These are phyloP conservation scores for Dactylellina parvicollis DNA, from an alignment of 2,329 filamentous ascomycete species.

Conservation along the genomic window DNA sequence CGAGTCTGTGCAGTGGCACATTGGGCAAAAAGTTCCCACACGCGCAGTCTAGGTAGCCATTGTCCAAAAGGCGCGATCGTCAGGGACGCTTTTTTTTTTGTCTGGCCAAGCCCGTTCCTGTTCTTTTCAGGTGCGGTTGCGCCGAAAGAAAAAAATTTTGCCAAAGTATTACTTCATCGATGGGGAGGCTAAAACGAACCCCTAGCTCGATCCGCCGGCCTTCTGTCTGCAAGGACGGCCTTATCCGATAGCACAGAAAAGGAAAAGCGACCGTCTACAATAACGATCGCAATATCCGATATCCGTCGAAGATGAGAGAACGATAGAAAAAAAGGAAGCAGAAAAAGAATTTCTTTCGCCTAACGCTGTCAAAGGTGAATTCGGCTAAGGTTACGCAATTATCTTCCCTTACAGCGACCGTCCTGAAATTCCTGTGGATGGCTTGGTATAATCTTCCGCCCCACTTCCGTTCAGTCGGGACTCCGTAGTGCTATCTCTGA, in stretches of 20 bases:
- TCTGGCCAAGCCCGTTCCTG: slow-evolving; percentile 17
- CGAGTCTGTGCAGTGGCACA: slow-evolving; percentile 18
- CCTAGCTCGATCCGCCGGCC: background rate
- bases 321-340: background rate
- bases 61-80: slow-evolving; percentile 17
- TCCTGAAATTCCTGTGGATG: slow-evolving; percentile 21
- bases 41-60: slow-evolving; percentile 32
- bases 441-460: slow-evolving; percentile 50
- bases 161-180: slow-evolving; percentile 38
- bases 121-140: slow-evolving; percentile 12
- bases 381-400: slow-evolving; percentile 54
- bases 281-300: background rate
- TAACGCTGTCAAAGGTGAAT: slow-evolving; percentile 35
- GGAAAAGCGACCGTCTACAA: slow-evolving; percentile 11
- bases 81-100: slow-evolving; percentile 3
- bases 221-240: slow-evolving; percentile 29
- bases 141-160: slow-evolving; percentile 26
- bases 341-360: slow-evolving; percentile 21
- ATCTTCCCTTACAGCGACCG: slow-evolving; percentile 28
- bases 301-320: background rate
- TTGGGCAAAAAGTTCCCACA: slow-evolving; percentile 11
- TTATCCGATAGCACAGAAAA: slow-evolving; percentile 28
- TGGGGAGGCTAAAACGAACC: slow-evolving; percentile 49
- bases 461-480: slow-evolving; percentile 52
- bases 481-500: too few relatives aligned